These are phyloP conservation scores for Pogostemon cablin DNA, from an alignment of 257 asterid genomes.

Conservation along the genomic window DNA sequence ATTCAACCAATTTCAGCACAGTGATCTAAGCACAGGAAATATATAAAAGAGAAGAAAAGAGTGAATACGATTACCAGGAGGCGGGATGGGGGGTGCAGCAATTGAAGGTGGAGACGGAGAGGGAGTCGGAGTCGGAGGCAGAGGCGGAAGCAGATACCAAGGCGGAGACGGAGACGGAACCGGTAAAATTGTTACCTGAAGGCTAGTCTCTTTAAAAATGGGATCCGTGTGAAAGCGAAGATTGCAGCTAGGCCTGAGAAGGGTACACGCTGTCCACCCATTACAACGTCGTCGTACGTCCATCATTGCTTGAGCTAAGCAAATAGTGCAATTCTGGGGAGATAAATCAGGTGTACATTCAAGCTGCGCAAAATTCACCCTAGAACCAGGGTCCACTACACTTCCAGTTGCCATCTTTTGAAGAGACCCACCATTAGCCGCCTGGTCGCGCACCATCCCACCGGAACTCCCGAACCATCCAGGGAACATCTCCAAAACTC, in stretches of 20 bases:
- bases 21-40: no score
- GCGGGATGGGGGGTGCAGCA: no score
- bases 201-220: constrained; percentile 32
- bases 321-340: constrained; percentile 6
- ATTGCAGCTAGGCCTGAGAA: constrained; percentile 38
- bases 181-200: background rate
- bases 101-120: background rate
- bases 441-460: background rate
- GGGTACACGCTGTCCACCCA: constrained; percentile 22
- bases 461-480: no score
- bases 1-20: no score
- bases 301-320: background rate
- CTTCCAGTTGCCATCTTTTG: constrained; percentile 38
- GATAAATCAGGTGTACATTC: constrained; percentile 49
- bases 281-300: background rate
- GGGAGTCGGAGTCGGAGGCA: background rate
- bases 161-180: no score
- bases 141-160: background rate
- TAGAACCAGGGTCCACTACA: constrained; percentile 21
- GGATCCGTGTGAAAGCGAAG: constrained; percentile 30
- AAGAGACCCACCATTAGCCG: constrained; percentile 32
- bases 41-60: no score
- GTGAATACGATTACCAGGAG: no score
- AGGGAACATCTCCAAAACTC: background rate
- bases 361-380: constrained; percentile 12